Evolutionary conservation across 2,329 filamentous ascomycete species (phyloP), one percentile per base, ranked within the genome.

Genomic region (Aspergillus sp.): DNA sequence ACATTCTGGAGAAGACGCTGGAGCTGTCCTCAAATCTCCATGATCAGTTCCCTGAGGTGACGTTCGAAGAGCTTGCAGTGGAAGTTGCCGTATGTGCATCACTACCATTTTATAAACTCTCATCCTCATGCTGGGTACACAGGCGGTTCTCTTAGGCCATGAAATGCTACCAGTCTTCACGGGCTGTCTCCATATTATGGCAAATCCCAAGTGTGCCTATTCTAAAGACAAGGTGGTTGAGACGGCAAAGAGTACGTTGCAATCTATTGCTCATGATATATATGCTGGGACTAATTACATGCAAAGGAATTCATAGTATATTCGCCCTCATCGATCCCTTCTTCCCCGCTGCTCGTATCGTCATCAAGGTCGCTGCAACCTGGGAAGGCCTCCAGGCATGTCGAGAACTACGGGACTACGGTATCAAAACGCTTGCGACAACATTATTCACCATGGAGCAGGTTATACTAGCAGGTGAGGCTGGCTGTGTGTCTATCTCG

Each of bases 401-500:
- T 15, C 49, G 55, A 5, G 38, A 42, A 13, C 50, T 57, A 15
- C 43, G n/a, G 0, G 9, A 41, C 6, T 9, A 34, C 12, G 43
- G 44, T 1, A 49, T 57, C 83, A 58, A 60, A 20, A 53, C 56
- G 8, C 45, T 60, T 7, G 58, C 26, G 5, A 60, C 58, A 0
- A 85, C 83, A 3, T 72, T 87, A 55, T 87, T 87, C 64, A 80
- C 80, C 43, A 77, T 86, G 63, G 81, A 83, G 54, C 85, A 86
- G 64, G 84, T 82, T 0, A 75, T 76, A 0, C 70, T 85, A 2
- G 84, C 85, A 0, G 80, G 76, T 1, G 78, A 83, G 39, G 80
- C 76, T 0, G 76, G 78, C 2, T 86, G 83, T 61, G 78, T 78
- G 0, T 86, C 85, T 60, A 83, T 87, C 48, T 83, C 84, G 0